Evolutionary conservation across 2,329 filamentous ascomycete genomes (phyloP), one percentile per base, ranked within the genome.

Genomic region (Keithomyces neogunnii): DNA sequence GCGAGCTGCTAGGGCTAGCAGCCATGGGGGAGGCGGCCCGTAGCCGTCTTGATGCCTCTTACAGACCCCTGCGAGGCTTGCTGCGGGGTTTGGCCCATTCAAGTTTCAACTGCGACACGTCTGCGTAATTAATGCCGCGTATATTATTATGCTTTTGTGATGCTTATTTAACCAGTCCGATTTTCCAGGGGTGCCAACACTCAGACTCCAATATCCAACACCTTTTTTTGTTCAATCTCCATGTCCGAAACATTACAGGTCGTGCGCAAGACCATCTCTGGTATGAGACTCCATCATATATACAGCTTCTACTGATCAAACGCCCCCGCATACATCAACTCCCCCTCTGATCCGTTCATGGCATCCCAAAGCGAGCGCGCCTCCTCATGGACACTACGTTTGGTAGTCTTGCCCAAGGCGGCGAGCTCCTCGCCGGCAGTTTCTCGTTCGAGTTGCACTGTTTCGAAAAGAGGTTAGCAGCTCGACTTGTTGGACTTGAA

Each of bases 291-390:
- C 19, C 8, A 5, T 19, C 38, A 26, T 26, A 13, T 28, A 13
- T 7, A 13, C 1, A 44, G 5, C 10, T 6, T 43, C 35, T 26
- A 45, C 32, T 50, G 48, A 10, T 53, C 48, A 33, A 53, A 53
- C 9, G 36, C 11, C 26, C 74, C 73, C 1, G 73, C 73, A 40
- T 75, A 72, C 1, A 77, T 63, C 3, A 75, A 50, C n/a, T 75
- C 73, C 0, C 61, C 64, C 0, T 63, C 63, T 32, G 66, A 52
- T 4, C 68, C 72, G 51, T 77, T 78, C 63, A 75, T 71, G 3
- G 56, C 51, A 8, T 72, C 62, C 75, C 75, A 78, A n/a, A 77
- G 32, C 0, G 65, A 59, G 2, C 74, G 67, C 5, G 67, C 63
- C 26, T 70, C 63, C 5, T 69, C 63, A 3, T 65, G 51, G 8